Base-by-base conservation (phyloP, 331 rosid genomes). In the Erythrophleum ivorense region DNA sequence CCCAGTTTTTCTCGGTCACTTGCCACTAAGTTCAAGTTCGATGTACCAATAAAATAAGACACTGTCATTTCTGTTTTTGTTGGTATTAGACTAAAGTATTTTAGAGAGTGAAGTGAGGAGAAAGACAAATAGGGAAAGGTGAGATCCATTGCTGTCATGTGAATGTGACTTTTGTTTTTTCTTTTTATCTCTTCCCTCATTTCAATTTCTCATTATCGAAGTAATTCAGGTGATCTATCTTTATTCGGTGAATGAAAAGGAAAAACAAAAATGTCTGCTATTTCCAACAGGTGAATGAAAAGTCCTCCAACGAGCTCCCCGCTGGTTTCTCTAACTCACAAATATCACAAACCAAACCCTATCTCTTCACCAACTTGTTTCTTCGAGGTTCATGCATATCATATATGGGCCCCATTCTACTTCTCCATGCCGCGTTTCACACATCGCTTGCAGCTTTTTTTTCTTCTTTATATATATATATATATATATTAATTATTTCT, bases 321-420 rank as follows among this genome's bases (percentile, higher is more conserved):
- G 3, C 8, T 9, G 3, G 65, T 59, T 59, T 59, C 65, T 59
- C 36, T 24, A 3, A 15, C 3, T 60, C 45, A 33, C 29, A 13
- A 63, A 33, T 63, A 13, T 16, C 14, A n/a, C 29, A 24, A 24
- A 24, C 29, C 29, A 24, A 24, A 24, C 29, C 52, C 29, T 40
- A 40, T 50, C 31, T 9, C 18, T 9, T 71, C 1, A n/a, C 24
- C 76, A 49, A 71, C 76, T 70, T 70, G 75, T 70, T 24, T 12
- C 4, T 12, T 24, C 1, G 1, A 24, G 29, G 29, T 24, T 21
- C 4, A 31, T 16, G 41, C 18, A 6, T 49, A 13, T 11, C n/a
- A 15, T 24, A 49, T 7, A 46, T 0, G 13, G 43, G 1, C 24
- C 45, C 24, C 45, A 29, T 60, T 12, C 24, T 2, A 15, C 14